These are phyloP conservation scores for maize (Zea mays) DNA, from an alignment of 176 grass and related monocot genomes.

Conservation along the genomic window DNA sequence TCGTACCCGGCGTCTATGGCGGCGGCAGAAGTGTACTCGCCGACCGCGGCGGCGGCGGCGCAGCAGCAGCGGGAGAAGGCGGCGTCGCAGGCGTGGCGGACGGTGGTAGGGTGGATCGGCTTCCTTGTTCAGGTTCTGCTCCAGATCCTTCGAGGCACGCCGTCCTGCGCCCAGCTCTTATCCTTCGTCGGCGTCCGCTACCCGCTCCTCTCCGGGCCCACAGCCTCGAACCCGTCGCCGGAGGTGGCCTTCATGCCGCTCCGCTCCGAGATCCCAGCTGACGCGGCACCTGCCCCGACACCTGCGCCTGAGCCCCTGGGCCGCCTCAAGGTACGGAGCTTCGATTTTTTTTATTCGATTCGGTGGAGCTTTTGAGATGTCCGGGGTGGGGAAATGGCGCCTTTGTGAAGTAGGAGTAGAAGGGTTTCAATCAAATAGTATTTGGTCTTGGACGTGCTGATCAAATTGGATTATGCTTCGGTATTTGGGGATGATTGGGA, in stretches of 20 bases:
- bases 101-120: slow-evolving; percentile 75
- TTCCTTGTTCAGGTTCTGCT: slow-evolving; percentile 80
- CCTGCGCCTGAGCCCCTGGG: slow-evolving; percentile 44
- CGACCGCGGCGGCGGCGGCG: slow-evolving; percentile 39
- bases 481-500: slow-evolving; percentile 9
- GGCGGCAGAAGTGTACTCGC: slow-evolving; percentile 57
- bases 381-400: neutral
- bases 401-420: slow-evolving; percentile 18
- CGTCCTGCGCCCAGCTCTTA: slow-evolving; percentile 82
- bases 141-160: slow-evolving; percentile 85
- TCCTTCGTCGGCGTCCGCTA: slow-evolving; percentile 89
- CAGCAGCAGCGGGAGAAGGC: slow-evolving; percentile 47
- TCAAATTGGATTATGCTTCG: slow-evolving; percentile 13
- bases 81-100: slow-evolving; percentile 71
- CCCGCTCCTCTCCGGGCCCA: slow-evolving; percentile 60
- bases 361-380: slow-evolving; percentile 18
- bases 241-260: slow-evolving; percentile 75
- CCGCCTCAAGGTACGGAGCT: slow-evolving; percentile 73
- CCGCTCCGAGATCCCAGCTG: slow-evolving; percentile 64
- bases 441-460: slow-evolving; percentile 25
- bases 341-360: slow-evolving; percentile 48
- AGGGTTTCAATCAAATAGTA: slow-evolving; percentile 13
- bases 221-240: slow-evolving; percentile 45
- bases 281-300: slow-evolving; percentile 43
- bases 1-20: slow-evolving; percentile 46